Conservation (phyloP, 2,329 filamentous ascomycete species). For the Pseudogymnoascus sp. region DNA sequence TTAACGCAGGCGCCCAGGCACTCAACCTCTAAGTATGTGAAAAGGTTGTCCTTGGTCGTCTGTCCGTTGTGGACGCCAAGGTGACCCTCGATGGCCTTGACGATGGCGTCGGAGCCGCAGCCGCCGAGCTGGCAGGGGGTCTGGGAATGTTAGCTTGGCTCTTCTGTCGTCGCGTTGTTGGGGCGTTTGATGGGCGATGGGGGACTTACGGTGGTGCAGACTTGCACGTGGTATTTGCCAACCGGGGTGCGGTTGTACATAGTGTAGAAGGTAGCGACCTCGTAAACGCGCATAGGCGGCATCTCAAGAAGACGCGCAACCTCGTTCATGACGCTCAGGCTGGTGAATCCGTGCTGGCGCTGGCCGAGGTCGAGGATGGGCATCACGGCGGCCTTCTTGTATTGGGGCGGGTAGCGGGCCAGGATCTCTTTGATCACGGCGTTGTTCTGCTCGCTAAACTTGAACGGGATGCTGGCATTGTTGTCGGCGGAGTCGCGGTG, state of each 20-base stretch:
- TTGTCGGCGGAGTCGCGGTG: constrained; percentile 88
- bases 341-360: constrained; percentile 95
- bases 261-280: constrained; percentile 98
- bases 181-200: constrained; percentile 12
- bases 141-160: constrained; percentile 35
- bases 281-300: constrained; percentile 97
- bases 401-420: constrained; percentile 95
- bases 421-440: constrained; percentile 90
- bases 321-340: constrained; percentile 99
- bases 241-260: constrained; percentile 99
- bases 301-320: constrained; percentile 92
- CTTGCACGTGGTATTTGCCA: constrained; percentile 92
- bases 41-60: constrained; percentile 86
- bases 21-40: constrained; percentile 96
- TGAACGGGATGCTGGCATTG: constrained; percentile 89
- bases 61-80: constrained; percentile 86
- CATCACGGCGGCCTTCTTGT: constrained; percentile 99
- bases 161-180: background rate
- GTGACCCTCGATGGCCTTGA: constrained; percentile 82
- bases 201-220: constrained; percentile 80
- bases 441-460: constrained; percentile 86
- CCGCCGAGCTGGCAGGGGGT: constrained; percentile 93
- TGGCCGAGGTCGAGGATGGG: constrained; percentile 93
- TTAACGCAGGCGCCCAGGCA: constrained; percentile 97
- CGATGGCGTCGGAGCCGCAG: constrained; percentile 84